These are phyloP conservation scores for Solanum clarkiae DNA, from an alignment of 257 asterid genomes.

Conservation along the genomic window DNA sequence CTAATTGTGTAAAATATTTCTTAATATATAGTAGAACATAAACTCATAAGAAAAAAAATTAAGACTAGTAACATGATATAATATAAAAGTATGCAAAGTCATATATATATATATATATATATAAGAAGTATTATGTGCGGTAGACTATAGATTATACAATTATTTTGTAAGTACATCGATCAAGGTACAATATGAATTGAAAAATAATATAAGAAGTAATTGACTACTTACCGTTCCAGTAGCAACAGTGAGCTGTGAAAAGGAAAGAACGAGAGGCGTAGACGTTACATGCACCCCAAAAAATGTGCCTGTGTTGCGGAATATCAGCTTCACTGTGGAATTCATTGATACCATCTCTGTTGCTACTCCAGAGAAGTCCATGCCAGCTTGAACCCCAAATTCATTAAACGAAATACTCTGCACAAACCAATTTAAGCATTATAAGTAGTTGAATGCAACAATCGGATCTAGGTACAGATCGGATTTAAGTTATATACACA, in stretches of 20 bases:
- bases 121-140: too few species aligned
- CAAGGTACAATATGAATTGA: background rate
- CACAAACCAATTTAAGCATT: background rate
- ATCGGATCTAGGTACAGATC: background rate
- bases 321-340: slow-evolving; percentile 48
- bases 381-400: slow-evolving; percentile 66
- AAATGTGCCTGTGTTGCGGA: slow-evolving; percentile 65
- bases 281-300: slow-evolving; percentile 83
- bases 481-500: background rate
- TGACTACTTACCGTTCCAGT: slow-evolving; percentile 45
- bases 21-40: background rate
- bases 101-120: too few species aligned
- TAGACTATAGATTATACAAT: too few species aligned
- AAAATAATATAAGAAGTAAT: background rate
- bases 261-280: slow-evolving; percentile 56
- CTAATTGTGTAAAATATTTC: background rate
- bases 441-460: background rate
- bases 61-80: background rate
- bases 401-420: slow-evolving; percentile 69
- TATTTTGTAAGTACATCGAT: background rate
- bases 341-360: slow-evolving; percentile 75
- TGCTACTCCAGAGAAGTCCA: slow-evolving; percentile 63
- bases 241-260: slow-evolving; percentile 48
- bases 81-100: too few species aligned
- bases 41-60: background rate